A percentile compares a stretch with the other conserved stretches of the same genome.
phyloP scores from a whole-genome alignment of 768 basidiomycete species.

The Crassisporium funariophilum region DNA sequence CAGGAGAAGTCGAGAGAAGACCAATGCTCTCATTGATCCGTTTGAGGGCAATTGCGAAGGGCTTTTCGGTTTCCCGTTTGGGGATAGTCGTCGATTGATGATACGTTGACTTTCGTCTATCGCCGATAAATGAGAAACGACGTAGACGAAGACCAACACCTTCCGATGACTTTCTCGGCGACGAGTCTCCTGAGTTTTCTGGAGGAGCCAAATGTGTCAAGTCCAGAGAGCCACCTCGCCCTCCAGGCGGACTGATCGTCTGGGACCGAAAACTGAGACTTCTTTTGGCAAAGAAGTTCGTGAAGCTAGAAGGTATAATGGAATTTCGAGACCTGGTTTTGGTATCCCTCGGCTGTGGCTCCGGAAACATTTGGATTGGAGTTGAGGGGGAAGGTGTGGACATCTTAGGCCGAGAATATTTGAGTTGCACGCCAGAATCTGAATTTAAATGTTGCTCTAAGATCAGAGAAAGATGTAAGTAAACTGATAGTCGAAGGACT shows the following conservation, averaged over 20 bases:
- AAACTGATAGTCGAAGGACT: slow-evolving; percentile 54
- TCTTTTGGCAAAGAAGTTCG: slow-evolving; percentile 40
- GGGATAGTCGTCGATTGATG: slow-evolving; percentile 11
- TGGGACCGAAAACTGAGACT: slow-evolving; percentile 20
- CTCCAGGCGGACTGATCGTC: slow-evolving; percentile 24
- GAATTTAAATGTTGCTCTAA: slow-evolving; percentile 62
- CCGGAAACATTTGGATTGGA: slow-evolving; percentile 10
- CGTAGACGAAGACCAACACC: slow-evolving; percentile 25
- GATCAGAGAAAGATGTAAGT: slow-evolving; percentile 56
- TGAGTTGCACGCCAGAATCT: slow-evolving; percentile 51
- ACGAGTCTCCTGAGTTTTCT: slow-evolving; percentile 12
- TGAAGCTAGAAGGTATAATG: slow-evolving; percentile 41
- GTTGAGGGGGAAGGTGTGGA: slow-evolving; percentile 27
- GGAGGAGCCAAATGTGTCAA: slow-evolving; percentile 24
- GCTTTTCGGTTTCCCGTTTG: slow-evolving; percentile 5
- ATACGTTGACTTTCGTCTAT: slow-evolving; percentile 23
- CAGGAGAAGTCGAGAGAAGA: slow-evolving; percentile 56
- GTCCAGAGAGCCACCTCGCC: slow-evolving; percentile 44
- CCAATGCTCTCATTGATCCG: slow-evolving; percentile 40
- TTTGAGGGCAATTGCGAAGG: slow-evolving; percentile 42
- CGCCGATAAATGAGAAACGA: slow-evolving; percentile 43
- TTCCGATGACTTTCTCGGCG: slow-evolving; percentile 32
- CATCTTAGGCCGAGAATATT: slow-evolving; percentile 38
- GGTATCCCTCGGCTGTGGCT: slow-evolving; percentile 5
- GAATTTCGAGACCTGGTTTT: slow-evolving; percentile 29